Evolutionary conservation across 805 yeast species (phyloP), one percentile per base, ranked within the genome.

Genomic region (Ogataea thermomethanolica): DNA sequence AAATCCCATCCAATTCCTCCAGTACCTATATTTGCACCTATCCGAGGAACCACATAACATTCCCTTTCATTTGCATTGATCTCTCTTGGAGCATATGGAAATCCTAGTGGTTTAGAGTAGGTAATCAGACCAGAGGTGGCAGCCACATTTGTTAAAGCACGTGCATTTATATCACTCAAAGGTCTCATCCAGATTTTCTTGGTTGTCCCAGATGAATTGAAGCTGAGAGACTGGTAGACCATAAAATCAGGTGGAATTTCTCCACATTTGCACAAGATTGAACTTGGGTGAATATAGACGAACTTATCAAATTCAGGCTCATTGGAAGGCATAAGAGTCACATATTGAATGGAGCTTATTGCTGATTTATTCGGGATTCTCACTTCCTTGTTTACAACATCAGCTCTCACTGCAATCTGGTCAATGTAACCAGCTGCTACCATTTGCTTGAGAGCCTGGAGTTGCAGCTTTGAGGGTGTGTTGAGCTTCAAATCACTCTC

Each of bases 1-100:
- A 91, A 64, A 53, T 91, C 96, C 95, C 96, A 91, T 7, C 96
- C 96, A 21, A 83, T 70, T 15, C 87, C 85, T 14, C 96, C 96
- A 29, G 79, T 73, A 8, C 95, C 95, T 30, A 82, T 69, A 6
- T 79, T 73, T 8, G 95, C 90, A 4, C 97, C 97, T 56, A 85
- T 79, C 41, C 96, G 67, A 1, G 98, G 97, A 36, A 88, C 81
- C 11, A 90, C 96, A 65, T 87, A 90, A 51, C 95, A 86, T 54
- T 84, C 90, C 50, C 96, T 70, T 53, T 81, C 83, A 3, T 80
- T 76, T 0, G 84, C 66, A 4, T 78, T 67, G 11, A 85, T 54
- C 48, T 73, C 69, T 54, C 81, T 82, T 2, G 95, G 95, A 1
- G 88, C 95, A 55, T 87, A 78, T 3, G 96, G 96, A 40, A 86